Base-by-base conservation (phyloP, 1,139 yeast species). In the Debaryomyces robertsiae region DNA sequence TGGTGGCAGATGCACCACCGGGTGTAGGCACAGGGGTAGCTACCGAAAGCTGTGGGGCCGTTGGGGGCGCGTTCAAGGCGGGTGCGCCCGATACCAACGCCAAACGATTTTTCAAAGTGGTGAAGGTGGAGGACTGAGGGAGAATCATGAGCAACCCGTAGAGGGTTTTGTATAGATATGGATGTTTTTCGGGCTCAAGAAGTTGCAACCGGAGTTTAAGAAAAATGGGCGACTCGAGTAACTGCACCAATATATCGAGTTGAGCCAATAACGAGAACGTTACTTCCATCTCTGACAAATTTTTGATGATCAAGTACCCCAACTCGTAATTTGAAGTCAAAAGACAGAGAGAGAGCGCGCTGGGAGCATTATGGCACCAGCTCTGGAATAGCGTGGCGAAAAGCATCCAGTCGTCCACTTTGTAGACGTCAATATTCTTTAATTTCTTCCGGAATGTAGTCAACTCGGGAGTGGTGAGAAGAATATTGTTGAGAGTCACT, bases 51-150 rank as follows among this genome's bases (percentile, higher is more conserved):
- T n/a, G 55, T 41, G 0, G 54, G 2, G 48, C 31, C 4, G 46
- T 27, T 13, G 49, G 46, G 1, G 50, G 39, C 13, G 48, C 43
- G 23, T 43, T 49, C 22, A 60, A 49, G 15, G 49, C 54, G 34
- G 52, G 54, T 5, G 61, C 59, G 14, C 56, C 59, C 1, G 68
- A 56, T 4, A 65, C 56, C 1, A 87, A 73, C 42, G 78, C 78
- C 40, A 93, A 72, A 46, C 99, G 73, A 56, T 85, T 88, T 48
- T 84, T 84, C 47, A 94, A 72, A 0, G 87, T 81, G 16, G 79
- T 81, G 61, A 89, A 94, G 0, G 98, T 96, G n/a, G 89, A 79
- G 0, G 97, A 88, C 59, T 94, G 99, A 0, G 99, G 99, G 40
- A 94, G 66, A 4, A 94, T 75, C 99, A 94, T 94, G 44, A 94